phyloP scores from a whole-genome alignment of 495 filamentous ascomycete genomes.

The Oidiodendron maius region DNA sequence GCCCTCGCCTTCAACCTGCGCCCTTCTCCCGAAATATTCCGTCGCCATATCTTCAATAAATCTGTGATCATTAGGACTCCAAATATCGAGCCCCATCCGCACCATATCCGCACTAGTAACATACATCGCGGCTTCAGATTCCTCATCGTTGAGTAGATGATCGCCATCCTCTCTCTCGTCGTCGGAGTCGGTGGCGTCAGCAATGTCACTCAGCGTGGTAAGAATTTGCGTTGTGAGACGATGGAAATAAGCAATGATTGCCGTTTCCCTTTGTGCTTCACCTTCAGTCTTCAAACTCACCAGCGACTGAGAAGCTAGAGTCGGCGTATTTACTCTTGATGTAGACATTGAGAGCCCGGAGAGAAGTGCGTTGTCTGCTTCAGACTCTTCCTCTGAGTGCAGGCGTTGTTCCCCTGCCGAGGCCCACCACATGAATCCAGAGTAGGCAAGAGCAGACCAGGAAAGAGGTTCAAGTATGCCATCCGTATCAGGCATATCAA shows the following conservation, averaged over 20 bases:
- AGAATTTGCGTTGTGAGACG: conserved; percentile 71
- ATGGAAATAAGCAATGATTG: conserved; percentile 89
- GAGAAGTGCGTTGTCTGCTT: conserved; percentile 39
- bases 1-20: conserved; percentile 62
- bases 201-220: conserved; percentile 59
- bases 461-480: conserved; percentile 67
- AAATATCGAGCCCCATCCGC: conserved; percentile 79
- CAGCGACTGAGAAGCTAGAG: conserved; percentile 20
- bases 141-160: conserved; percentile 23
- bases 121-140: conserved; percentile 37
- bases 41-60: conserved; percentile 64
- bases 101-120: conserved; percentile 66
- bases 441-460: conserved; percentile 89
- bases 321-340: conserved; percentile 21
- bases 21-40: conserved; percentile 66
- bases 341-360: conserved; percentile 32
- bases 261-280: conserved; percentile 48
- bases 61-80: conserved; percentile 70
- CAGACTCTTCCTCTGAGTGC: conserved; percentile 40
- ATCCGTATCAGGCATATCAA: conserved; percentile 31
- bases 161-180: conserved; percentile 30
- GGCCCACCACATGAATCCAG: conserved; percentile 97
- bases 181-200: conserved; percentile 46
- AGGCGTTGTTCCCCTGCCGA: conserved; percentile 82
- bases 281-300: conserved; percentile 7